Evolutionary conservation across 192 early-diverging fungal genomes (phyloP), one percentile per base, ranked within the genome.

Genomic region (Entophlyctis luteolus): DNA sequence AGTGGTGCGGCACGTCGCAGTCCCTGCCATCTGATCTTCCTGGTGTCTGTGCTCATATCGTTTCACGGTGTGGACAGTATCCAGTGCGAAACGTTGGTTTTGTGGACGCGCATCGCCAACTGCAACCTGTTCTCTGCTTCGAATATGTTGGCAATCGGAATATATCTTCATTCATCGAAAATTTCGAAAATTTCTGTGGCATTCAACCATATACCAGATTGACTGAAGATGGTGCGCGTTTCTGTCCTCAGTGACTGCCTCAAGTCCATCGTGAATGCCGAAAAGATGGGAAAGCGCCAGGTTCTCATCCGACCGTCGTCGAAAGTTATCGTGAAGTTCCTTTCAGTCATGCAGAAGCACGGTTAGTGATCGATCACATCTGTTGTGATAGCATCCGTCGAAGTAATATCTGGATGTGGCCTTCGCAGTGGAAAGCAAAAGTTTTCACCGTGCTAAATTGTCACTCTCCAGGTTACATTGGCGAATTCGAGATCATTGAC

Each of bases 321-420:
- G 77, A 96, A 96, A 87, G 94, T 98, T 79, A 90, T 98, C 68
- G 86, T 96, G 86, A 95, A 94, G 88, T 98, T 98, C 89, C 83
- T 98, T 50, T 91, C 92, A 67, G 93, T 96, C 70, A 98, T 98
- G 94, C 96, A 96, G 86, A 90, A 92, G 84, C 93, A 96, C 79
- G 93, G 91, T 92, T 80, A 65, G 87, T 86, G 28, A 49, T 35
- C 0, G 33, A 48, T 8, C 4, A 2, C 39, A 18, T 56, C 22
- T 38, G 48, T 53, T 10, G 8, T 38, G 32, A 34, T 32, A 8
- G 56, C 35, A 20, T 20, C 42, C 53, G 76, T 80, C 84, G 83
- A 75, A 89, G 81, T 80, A 83, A 87, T 89, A 89, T 87, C 87
- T 89, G 84, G 79, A 87, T 74, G 71, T 63, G 71, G 83, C 81